A percentile compares a stretch with the other conserved stretches of the same genome.
phyloP scores from a whole-genome alignment of 129 eudicot genomes.

The Arctium minus region DNA sequence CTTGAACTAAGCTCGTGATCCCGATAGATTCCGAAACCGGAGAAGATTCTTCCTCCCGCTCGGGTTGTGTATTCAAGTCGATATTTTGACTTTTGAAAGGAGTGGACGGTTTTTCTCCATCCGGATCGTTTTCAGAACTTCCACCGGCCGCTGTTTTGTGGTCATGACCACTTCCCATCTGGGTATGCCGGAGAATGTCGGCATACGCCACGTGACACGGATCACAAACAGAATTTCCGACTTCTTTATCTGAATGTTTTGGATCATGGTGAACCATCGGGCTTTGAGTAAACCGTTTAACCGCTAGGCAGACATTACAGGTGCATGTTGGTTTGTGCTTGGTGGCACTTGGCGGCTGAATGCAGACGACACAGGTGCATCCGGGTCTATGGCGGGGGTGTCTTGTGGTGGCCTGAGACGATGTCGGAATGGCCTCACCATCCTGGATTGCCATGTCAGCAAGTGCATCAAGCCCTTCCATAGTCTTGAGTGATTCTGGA shows the following conservation, averaged over 20 bases:
- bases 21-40: slow-evolving; percentile 44
- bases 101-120: slow-evolving; percentile 24
- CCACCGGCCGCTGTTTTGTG: slow-evolving; percentile 5
- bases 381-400: slow-evolving; percentile 71
- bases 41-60: slow-evolving; percentile 61
- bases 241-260: slow-evolving; percentile 39
- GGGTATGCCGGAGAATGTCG: slow-evolving; percentile 7
- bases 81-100: slow-evolving; percentile 55
- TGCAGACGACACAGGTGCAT: slow-evolving; percentile 70
- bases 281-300: slow-evolving; percentile 44
- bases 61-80: slow-evolving; percentile 74
- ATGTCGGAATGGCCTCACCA: slow-evolving; percentile 30
- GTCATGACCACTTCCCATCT: slow-evolving; percentile 14
- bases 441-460: slow-evolving; percentile 50
- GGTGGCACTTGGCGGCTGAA: slow-evolving; percentile 58
- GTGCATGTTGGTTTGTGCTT: slow-evolving; percentile 52
- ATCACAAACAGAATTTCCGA: slow-evolving; percentile 16
- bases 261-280: slow-evolving; percentile 35
- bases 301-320: slow-evolving; percentile 47
- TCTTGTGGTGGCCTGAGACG: slow-evolving; percentile 42
- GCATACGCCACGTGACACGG: slow-evolving; percentile 31
- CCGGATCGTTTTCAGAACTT: slow-evolving; percentile 25
- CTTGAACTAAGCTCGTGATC: slow-evolving; percentile 28
- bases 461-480: slow-evolving; percentile 49
- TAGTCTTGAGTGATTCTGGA: slow-evolving; percentile 24